Conservation (phyloP, 495 filamentous ascomycete species). For the Aspergillus ellipticus region DNA sequence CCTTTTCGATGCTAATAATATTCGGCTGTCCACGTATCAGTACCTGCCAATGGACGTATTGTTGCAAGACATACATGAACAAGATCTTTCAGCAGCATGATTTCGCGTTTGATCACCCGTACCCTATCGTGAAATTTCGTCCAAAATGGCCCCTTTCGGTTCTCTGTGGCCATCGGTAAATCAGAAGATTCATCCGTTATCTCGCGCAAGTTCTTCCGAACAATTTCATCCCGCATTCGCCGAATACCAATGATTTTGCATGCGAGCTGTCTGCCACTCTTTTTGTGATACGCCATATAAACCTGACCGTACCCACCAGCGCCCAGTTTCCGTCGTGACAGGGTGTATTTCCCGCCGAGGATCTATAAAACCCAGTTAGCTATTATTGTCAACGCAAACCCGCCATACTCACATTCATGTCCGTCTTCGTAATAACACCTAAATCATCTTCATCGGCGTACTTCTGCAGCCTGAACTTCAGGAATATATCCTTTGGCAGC, state of each 20-base stretch:
- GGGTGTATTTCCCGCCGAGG: slow-evolving; percentile 43
- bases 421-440: slow-evolving; percentile 16
- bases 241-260: slow-evolving; percentile 50
- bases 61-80: slow-evolving; percentile 63
- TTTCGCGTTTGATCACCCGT: slow-evolving; percentile 39
- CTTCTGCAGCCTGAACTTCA: slow-evolving; percentile 21
- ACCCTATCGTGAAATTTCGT: slow-evolving; percentile 12
- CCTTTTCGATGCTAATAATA: slow-evolving; percentile 53
- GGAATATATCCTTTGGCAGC: slow-evolving; percentile 15
- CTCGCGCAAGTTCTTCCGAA: not conserved
- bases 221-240: slow-evolving; percentile 4
- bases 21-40: slow-evolving; percentile 47
- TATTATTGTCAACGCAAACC: too few species aligned
- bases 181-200: not conserved
- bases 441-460: slow-evolving; percentile 11
- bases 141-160: slow-evolving; percentile 6
- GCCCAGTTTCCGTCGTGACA: slow-evolving; percentile 49
- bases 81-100: slow-evolving; percentile 52
- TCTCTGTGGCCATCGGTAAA: not conserved
- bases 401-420: slow-evolving; percentile 27
- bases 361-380: slow-evolving; percentile 25
- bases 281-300: slow-evolving; percentile 41
- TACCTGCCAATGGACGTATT: too few species aligned
- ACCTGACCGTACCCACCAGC: slow-evolving; percentile 47
- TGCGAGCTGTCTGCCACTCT: slow-evolving; percentile 42